Evolutionary conservation across 768 basidiomycete genomes (phyloP).

Genomic region (Suillus fuscotomentosus): DNA sequence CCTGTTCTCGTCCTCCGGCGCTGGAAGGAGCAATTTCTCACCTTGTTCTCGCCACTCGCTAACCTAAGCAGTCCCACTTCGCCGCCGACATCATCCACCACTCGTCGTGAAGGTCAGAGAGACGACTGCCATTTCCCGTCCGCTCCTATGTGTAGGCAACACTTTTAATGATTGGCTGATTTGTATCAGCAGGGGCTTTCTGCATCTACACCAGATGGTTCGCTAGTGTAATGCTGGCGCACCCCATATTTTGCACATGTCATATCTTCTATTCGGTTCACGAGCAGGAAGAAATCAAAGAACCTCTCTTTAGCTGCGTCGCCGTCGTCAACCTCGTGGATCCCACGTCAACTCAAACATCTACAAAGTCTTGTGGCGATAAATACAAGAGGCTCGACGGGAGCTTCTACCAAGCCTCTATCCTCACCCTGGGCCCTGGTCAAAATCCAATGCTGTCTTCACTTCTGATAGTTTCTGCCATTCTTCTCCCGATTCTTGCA

Average conservation of each 20-base stretch:
- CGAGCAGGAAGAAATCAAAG: neutral
- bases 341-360: neutral
- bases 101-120: neutral
- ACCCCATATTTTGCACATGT: neutral
- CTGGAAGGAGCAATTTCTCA: no score
- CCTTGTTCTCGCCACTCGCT: no score
- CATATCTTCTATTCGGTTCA: neutral
- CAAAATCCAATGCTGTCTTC: neutral
- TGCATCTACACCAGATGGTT: neutral
- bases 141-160: slow-evolving; percentile 13
- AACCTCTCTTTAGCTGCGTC: neutral
- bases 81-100: no score
- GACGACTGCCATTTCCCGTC: neutral
- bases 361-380: neutral
- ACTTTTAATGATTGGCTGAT: neutral
- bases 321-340: neutral
- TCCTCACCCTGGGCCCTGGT: neutral
- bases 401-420: neutral
- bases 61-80: no score
- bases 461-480: neutral
- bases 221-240: neutral
- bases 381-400: neutral
- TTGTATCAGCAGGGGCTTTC: neutral
- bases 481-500: neutral
- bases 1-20: no score